Percentiles rank a stretch among this genome's conserved stretches.
Evolutionary conservation across 805 yeast species (phyloP).

Genomic region (Jamesozyma rosinii): DNA sequence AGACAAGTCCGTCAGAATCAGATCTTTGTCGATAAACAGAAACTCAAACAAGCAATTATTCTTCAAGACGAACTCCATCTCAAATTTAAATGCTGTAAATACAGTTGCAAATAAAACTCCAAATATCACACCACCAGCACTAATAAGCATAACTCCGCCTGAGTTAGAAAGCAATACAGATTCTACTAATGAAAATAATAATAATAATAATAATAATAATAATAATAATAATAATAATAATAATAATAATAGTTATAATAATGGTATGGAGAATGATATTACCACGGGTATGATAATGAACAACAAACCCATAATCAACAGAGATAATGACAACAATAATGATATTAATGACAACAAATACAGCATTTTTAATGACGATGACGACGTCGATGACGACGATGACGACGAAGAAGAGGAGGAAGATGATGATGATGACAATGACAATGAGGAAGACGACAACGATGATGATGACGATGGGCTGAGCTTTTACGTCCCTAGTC

Average conservation of each 20-base stretch:
- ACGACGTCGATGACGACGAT: neutral
- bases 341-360: neutral
- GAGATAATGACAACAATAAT: neutral
- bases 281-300: no score
- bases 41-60: slow-evolving; percentile 8
- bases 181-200: no score
- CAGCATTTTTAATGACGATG: neutral
- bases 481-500: slow-evolving; percentile 32
- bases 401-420: slow-evolving; percentile 1
- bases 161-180: no score
- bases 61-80: neutral
- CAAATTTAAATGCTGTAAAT: neutral
- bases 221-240: no score
- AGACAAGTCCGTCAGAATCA: slow-evolving; percentile 27
- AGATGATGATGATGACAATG: slow-evolving; percentile 23
- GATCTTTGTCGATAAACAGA: slow-evolving; percentile 23
- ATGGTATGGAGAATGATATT: no score
- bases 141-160: no score
- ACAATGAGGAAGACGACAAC: slow-evolving; percentile 28
- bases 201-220: no score
- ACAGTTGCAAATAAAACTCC: neutral
- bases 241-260: no score
- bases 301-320: no score
- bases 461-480: slow-evolving; percentile 31
- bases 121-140: no score